phyloP scores from a whole-genome alignment of 768 basidiomycete species.

The Sarcomyxa edulis region DNA sequence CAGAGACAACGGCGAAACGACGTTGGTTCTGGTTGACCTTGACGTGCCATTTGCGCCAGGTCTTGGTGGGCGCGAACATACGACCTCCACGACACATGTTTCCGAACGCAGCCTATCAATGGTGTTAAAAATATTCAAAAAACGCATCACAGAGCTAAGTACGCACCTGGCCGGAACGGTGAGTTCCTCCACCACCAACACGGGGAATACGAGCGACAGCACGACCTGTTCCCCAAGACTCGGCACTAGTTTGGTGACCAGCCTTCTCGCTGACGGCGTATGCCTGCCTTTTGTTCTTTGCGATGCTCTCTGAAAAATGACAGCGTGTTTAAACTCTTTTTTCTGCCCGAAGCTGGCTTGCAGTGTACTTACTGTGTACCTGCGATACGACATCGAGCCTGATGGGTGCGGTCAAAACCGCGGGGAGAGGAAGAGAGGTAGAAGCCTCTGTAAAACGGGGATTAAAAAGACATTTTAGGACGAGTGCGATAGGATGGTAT shows the following conservation, averaged over 20 bases:
- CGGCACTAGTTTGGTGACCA: slow-evolving; percentile 97
- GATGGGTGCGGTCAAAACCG: slow-evolving; percentile 97
- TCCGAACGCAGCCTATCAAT: slow-evolving; percentile 86
- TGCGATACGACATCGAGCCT: slow-evolving; percentile 97
- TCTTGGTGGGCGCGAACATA: slow-evolving; percentile 99
- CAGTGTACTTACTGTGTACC: slow-evolving; percentile 88
- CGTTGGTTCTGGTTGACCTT: slow-evolving; percentile 99
- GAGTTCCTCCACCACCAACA: slow-evolving; percentile 98
- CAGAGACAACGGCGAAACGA: slow-evolving; percentile 96
- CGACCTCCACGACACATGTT: slow-evolving; percentile 99
- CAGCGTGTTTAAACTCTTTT: slow-evolving; percentile 12
- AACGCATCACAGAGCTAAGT: not conserved
- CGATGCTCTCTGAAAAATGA: slow-evolving; percentile 74
- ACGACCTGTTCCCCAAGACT: slow-evolving; percentile 99
- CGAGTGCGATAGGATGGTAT: not conserved
- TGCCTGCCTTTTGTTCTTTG: slow-evolving; percentile 96
- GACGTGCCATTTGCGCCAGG: slow-evolving; percentile 99
- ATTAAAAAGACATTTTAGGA: slow-evolving; percentile 11
- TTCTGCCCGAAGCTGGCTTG: not conserved
- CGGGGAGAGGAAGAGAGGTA: slow-evolving; percentile 86
- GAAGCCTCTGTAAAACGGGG: slow-evolving; percentile 58
- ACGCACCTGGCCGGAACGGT: slow-evolving; percentile 91
- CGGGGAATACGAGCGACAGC: slow-evolving; percentile 99
- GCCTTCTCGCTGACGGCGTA: slow-evolving; percentile 97
- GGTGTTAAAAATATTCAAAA: too few species aligned